Evolutionary conservation across 768 basidiomycete species (phyloP).

Genomic region (Hirschioporus abietinus): DNA sequence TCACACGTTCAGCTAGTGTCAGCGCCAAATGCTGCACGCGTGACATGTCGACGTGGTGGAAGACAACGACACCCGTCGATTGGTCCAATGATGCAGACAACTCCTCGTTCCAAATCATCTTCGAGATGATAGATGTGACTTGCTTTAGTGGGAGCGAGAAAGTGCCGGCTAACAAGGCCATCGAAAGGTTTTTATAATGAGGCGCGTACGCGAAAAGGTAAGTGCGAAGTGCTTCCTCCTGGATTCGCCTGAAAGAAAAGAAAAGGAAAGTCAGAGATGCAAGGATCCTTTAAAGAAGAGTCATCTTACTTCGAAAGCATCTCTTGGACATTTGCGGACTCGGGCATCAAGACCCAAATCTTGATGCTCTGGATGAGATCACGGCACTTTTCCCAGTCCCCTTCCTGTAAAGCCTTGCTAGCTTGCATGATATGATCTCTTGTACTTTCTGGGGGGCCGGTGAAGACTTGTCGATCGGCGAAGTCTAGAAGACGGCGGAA

Average conservation of each 20-base stretch:
- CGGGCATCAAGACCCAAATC: constrained; percentile 96
- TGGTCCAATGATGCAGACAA: constrained; percentile 91
- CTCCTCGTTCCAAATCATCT: constrained; percentile 99
- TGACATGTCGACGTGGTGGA: constrained; percentile 87
- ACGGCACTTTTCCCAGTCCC: constrained; percentile 94
- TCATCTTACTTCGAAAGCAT: constrained; percentile 82
- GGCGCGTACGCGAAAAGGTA: constrained; percentile 98
- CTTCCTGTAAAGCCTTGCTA: constrained; percentile 91
- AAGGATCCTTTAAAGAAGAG: constrained; percentile 3
- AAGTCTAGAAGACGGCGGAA: constrained; percentile 95
- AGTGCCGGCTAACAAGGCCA: constrained; percentile 79
- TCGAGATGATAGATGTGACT: constrained; percentile 88
- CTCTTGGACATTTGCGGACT: constrained; percentile 80
- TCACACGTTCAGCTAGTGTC: constrained; percentile 83
- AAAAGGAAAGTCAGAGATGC: constrained; percentile 5
- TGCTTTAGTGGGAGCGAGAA: constrained; percentile 78
- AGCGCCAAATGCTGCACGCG: constrained; percentile 88
- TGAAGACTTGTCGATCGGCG: constrained; percentile 96
- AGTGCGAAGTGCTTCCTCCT: constrained; percentile 94
- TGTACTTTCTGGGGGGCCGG: constrained; percentile 97
- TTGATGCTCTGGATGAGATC: constrained; percentile 95
- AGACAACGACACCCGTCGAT: constrained; percentile 83
- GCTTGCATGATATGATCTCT: constrained; percentile 99
- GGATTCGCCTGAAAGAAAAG: constrained; percentile 68
- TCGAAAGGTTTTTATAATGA: constrained; percentile 86